Conservation (phyloP, 768 basidiomycete genomes). For the Tricholoma bakamatsutake region DNA sequence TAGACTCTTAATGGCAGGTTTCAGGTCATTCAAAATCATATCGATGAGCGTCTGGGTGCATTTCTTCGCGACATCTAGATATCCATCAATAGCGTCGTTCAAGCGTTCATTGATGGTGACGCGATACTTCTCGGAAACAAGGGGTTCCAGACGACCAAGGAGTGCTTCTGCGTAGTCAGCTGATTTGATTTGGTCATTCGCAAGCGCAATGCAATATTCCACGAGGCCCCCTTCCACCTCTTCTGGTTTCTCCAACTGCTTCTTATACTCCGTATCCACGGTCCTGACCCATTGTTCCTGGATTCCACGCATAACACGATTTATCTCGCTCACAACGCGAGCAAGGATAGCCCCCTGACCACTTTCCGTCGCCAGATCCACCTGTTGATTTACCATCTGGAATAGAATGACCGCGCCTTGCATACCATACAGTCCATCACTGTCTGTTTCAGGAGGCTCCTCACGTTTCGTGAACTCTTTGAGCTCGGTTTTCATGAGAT, state of each 20-base stretch:
- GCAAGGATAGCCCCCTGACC: conserved; percentile 92
- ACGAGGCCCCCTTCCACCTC: conserved; percentile 84
- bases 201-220: conserved; percentile 94
- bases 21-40: conserved; percentile 92
- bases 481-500: conserved; percentile 89
- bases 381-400: conserved; percentile 97
- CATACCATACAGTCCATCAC: conserved; percentile 84
- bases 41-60: conserved; percentile 93
- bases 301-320: conserved; percentile 82
- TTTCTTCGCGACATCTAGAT: conserved; percentile 96
- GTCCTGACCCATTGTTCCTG: conserved; percentile 86
- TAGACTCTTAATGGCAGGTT: conserved; percentile 76
- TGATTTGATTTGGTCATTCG: conserved; percentile 96
- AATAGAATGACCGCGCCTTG: conserved; percentile 94
- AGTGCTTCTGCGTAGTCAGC: conserved; percentile 92
- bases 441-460: conserved; percentile 84
- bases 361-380: conserved; percentile 92
- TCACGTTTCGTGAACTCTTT: conserved; percentile 77
- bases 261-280: conserved; percentile 81
- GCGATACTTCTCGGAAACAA: conserved; percentile 91
- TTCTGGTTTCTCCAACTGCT: conserved; percentile 82
- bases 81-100: conserved; percentile 97
- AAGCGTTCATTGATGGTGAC: conserved; percentile 75
- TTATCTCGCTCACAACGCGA: conserved; percentile 81
- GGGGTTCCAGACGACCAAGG: conserved; percentile 77